phyloP scores from a whole-genome alignment of 495 filamentous ascomycete species.

The Aspergillus panamensis region DNA sequence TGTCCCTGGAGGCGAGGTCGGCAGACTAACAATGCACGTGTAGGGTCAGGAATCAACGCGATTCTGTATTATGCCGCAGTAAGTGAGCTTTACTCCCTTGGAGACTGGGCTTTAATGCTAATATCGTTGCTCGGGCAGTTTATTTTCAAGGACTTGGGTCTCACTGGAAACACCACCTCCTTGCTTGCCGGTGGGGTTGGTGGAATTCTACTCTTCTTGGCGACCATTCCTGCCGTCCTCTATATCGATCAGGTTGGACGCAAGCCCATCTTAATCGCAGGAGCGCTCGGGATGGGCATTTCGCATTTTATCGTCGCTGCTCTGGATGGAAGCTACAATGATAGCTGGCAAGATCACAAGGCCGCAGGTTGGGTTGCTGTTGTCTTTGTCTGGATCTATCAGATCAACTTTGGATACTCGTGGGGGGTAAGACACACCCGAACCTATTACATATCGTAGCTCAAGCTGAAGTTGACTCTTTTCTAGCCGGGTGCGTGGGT shows the following conservation, averaged over 20 bases:
- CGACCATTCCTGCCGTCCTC: conserved; percentile 56
- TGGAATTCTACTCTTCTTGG: conserved; percentile 69
- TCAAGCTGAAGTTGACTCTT: background rate
- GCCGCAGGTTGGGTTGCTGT: conserved; percentile 70
- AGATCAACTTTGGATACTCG: conserved; percentile 70
- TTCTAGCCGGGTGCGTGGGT: conserved; percentile 59
- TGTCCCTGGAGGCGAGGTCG: too few relatives aligned
- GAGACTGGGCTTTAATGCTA: conserved; percentile 60
- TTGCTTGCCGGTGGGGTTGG: conserved; percentile 72
- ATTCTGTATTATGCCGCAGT: too few relatives aligned
- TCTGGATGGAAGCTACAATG: conserved; percentile 37
- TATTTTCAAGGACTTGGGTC: conserved; percentile 36
- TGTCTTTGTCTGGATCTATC: conserved; percentile 45
- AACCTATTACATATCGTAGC: too few relatives aligned
- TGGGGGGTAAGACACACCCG: conserved; percentile 42
- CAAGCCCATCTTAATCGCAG: conserved; percentile 69
- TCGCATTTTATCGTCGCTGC: conserved; percentile 50
- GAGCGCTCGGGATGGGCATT: conserved; percentile 67
- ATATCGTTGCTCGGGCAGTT: conserved; percentile 57
- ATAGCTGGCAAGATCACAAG: conserved; percentile 26
- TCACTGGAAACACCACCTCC: conserved; percentile 51
- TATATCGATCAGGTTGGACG: conserved; percentile 73
- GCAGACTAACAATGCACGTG: too few relatives aligned
- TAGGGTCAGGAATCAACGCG: too few relatives aligned
- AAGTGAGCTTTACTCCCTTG: background rate